Conservation (phyloP, 441 rosid species). For the Erysimum pusillum region DNA sequence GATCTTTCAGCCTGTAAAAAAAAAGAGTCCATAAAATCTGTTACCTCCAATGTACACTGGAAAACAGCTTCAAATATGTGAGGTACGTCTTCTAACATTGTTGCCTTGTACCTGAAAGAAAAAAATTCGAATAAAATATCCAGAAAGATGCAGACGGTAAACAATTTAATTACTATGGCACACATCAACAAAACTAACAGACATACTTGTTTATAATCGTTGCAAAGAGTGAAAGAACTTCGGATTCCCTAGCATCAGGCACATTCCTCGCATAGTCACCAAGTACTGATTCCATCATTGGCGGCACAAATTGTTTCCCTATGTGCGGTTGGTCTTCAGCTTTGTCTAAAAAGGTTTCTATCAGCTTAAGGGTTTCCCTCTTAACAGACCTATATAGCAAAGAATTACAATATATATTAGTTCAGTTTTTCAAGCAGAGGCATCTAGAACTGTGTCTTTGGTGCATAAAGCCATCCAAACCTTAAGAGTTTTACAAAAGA, state of each 20-base stretch:
- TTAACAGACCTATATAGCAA: conserved; percentile 84
- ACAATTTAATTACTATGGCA: conserved; percentile 14
- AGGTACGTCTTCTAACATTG: conserved; percentile 98
- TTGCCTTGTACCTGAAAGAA: conserved; percentile 79
- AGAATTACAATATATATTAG: conserved; percentile 28
- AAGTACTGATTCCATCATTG: conserved; percentile 99
- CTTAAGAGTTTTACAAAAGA: conserved; percentile 94
- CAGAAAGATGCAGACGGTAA: conserved; percentile 14
- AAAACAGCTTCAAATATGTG: conserved; percentile 99
- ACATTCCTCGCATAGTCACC: conserved; percentile 98
- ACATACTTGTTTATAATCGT: conserved; percentile 97
- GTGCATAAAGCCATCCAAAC: conserved; percentile 52
- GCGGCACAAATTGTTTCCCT: conserved; percentile 99
- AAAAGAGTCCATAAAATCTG: conserved; percentile 6
- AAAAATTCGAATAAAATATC: neutral
- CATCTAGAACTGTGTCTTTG: conserved; percentile 27
- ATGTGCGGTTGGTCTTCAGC: conserved; percentile 98
- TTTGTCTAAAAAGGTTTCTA: conserved; percentile 98
- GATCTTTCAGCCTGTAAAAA: conserved; percentile 1
- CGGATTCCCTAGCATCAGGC: conserved; percentile 99
- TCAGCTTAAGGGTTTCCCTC: conserved; percentile 98
- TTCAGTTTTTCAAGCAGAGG: conserved; percentile 11
- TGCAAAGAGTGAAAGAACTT: conserved; percentile 98
- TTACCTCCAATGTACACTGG: conserved; percentile 99
- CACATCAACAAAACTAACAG: conserved; percentile 3